phyloP scores from a whole-genome alignment of 2,329 filamentous ascomycete species.

The Colletotrichum filicis region DNA sequence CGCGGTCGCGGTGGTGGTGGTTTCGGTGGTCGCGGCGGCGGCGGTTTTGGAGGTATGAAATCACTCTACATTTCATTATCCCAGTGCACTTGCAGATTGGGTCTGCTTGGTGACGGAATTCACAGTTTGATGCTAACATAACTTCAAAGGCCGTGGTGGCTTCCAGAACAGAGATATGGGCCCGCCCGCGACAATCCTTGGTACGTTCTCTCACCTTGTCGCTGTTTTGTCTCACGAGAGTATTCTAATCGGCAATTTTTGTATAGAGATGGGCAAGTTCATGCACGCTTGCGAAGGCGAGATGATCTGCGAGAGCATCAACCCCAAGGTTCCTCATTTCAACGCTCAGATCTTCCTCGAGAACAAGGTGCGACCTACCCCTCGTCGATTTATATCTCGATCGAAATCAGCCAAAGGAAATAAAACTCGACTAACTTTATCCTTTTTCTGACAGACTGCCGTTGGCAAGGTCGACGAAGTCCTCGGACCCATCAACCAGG shows the following conservation, averaged over 20 bases:
- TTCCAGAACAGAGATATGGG: conserved; percentile 37
- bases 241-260: conserved; percentile 23
- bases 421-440: background rate
- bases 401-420: background rate
- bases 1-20: conserved; percentile 36
- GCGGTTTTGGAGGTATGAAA: conserved; percentile 18
- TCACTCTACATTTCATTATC: background rate
- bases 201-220: conserved; percentile 7
- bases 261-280: conserved; percentile 88
- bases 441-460: conserved; percentile 65
- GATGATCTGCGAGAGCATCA: conserved; percentile 96
- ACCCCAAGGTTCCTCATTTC: conserved; percentile 97
- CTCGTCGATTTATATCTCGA: background rate
- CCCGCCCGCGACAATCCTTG: conserved; percentile 35
- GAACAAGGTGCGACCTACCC: conserved; percentile 78
- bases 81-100: background rate
- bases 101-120: background rate
- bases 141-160: conserved; percentile 33
- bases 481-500: conserved; percentile 95
- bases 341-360: conserved; percentile 98
- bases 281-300: conserved; percentile 96
- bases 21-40: conserved; percentile 36
- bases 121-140: conserved; percentile 1
- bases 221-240: background rate
- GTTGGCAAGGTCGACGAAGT: conserved; percentile 99